These are phyloP conservation scores for Harringtonia lauricola DNA, from an alignment of 2,329 filamentous ascomycete species.

Conservation along the genomic window DNA sequence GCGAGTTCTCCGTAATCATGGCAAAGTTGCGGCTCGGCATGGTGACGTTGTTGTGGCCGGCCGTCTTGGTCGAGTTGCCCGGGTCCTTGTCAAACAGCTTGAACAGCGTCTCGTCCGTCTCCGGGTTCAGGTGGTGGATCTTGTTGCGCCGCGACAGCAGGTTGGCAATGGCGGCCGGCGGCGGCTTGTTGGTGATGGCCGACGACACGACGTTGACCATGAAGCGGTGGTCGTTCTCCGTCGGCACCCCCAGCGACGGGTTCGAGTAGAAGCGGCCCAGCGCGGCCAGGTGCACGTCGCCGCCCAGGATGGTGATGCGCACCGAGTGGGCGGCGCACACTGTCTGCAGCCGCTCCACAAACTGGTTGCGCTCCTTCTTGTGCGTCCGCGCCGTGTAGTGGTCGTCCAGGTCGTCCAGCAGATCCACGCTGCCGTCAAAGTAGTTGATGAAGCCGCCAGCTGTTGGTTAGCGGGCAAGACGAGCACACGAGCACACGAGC, in stretches of 20 bases:
- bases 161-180: slow-evolving; percentile 78
- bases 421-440: slow-evolving; percentile 87
- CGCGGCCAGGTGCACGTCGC: slow-evolving; percentile 87
- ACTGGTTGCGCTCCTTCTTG: slow-evolving; percentile 71
- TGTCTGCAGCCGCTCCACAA: slow-evolving; percentile 73
- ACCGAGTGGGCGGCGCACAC: slow-evolving; percentile 79
- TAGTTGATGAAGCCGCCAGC: slow-evolving; percentile 79
- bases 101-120: slow-evolving; percentile 89
- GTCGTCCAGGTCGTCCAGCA: slow-evolving; percentile 87
- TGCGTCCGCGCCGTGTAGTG: slow-evolving; percentile 91
- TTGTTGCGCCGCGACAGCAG: slow-evolving; percentile 85
- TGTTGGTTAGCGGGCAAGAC: not conserved
- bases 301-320: slow-evolving; percentile 82
- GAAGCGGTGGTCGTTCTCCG: slow-evolving; percentile 79
- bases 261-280: slow-evolving; percentile 93
- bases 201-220: slow-evolving; percentile 93
- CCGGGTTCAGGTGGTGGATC: slow-evolving; percentile 53
- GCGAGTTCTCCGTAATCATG: slow-evolving; percentile 80
- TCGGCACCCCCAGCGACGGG: slow-evolving; percentile 63
- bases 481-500: not conserved
- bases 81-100: slow-evolving; percentile 88
- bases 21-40: slow-evolving; percentile 94
- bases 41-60: slow-evolving; percentile 68
- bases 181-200: slow-evolving; percentile 91
- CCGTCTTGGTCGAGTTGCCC: slow-evolving; percentile 63